Evolutionary conservation across 192 early-diverging fungal species (phyloP).

Genomic region (Entomortierella parvispora): DNA sequence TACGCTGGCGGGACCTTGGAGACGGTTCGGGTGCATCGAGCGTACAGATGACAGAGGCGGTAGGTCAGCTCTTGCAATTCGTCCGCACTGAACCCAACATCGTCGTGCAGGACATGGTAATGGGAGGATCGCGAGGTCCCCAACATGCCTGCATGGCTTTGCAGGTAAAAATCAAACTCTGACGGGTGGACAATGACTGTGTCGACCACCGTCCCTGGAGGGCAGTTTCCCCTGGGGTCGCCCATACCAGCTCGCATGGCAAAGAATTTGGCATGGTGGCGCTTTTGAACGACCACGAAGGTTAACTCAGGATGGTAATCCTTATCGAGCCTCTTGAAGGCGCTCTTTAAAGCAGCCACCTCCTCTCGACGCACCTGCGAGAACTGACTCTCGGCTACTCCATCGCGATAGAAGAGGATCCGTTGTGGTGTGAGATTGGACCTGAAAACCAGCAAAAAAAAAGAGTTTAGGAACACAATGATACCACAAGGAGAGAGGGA

Average conservation of each 20-base stretch:
- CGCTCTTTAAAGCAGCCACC: conserved; percentile 57
- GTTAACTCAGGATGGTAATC: conserved; percentile 83
- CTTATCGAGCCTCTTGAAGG: conserved; percentile 13
- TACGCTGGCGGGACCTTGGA: conserved; percentile 90
- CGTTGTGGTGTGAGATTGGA: conserved; percentile 64
- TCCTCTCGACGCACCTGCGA: conserved; percentile 57
- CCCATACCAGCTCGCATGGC: conserved; percentile 61
- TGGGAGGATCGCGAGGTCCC: conserved; percentile 92
- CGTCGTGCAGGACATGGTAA: conserved; percentile 92
- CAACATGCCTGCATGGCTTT: conserved; percentile 92
- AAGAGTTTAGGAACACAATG: conserved; percentile 63
- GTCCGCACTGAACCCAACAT: conserved; percentile 85
- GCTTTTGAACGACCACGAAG: conserved; percentile 85
- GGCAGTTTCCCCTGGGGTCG: conserved; percentile 82
- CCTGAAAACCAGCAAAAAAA: too few relatives aligned
- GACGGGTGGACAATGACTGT: conserved; percentile 74
- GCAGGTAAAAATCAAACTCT: conserved; percentile 88
- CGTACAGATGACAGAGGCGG: conserved; percentile 91
- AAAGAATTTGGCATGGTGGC: conserved; percentile 90
- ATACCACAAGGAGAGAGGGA: too few relatives aligned
- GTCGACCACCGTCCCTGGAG: conserved; percentile 84
- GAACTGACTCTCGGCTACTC: conserved; percentile 89
- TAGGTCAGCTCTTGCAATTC: conserved; percentile 89
- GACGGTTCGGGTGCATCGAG: conserved; percentile 86
- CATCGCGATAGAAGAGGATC: conserved; percentile 89